phyloP scores from a whole-genome alignment of 495 filamentous ascomycete genomes.

The Aspergillus mulundensis region DNA sequence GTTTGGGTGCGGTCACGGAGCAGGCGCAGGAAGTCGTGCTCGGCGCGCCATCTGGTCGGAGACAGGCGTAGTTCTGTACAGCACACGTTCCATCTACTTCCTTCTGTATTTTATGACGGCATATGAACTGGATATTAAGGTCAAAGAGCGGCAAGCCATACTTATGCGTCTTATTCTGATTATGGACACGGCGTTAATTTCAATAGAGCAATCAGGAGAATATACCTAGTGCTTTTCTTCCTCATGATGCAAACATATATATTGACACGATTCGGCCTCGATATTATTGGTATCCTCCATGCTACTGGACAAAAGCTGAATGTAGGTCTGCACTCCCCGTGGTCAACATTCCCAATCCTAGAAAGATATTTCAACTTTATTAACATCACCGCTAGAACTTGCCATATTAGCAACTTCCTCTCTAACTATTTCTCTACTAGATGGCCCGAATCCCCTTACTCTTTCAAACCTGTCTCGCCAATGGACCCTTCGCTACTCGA shows the following conservation, averaged over 20 bases:
- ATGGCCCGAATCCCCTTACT: too few relatives aligned
- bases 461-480: neutral
- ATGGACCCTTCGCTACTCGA: slow-evolving; percentile 33
- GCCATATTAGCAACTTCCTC: too few relatives aligned
- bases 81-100: neutral
- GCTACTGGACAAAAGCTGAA: too few relatives aligned
- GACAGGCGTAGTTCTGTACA: slow-evolving; percentile 21
- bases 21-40: slow-evolving; percentile 64
- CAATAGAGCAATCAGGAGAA: slow-evolving; percentile 1
- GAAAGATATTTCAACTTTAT: too few relatives aligned
- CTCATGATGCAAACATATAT: neutral
- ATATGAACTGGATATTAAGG: slow-evolving; percentile 7
- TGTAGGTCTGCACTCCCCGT: too few relatives aligned
- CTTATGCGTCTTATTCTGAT: neutral
- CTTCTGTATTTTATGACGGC: slow-evolving; percentile 18
- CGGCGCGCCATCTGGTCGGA: slow-evolving; percentile 40
- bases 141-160: neutral
- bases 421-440: too few relatives aligned
- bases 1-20: slow-evolving; percentile 65
- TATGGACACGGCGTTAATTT: slow-evolving; percentile 11
- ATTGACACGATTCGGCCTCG: too few relatives aligned
- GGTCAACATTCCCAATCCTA: too few relatives aligned
- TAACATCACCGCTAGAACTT: too few relatives aligned
- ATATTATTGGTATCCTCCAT: too few relatives aligned
- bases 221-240: neutral